These are phyloP conservation scores for Porphyra umbilicalis DNA, from an alignment of 31 red algal species.

Conservation along the genomic window DNA sequence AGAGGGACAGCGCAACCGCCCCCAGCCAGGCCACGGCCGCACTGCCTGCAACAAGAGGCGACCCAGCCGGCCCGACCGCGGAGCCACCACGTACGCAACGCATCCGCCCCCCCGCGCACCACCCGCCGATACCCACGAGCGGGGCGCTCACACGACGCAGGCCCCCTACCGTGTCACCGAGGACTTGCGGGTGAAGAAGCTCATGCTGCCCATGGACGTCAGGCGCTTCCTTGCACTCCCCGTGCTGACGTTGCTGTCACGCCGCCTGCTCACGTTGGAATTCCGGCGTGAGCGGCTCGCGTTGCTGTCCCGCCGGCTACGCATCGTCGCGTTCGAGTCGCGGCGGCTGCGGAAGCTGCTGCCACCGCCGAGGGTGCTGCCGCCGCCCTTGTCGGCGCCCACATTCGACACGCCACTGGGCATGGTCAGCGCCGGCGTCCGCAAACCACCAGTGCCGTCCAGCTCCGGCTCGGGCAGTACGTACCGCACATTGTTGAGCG, in stretches of 20 bases:
- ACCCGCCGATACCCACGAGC: too few species aligned
- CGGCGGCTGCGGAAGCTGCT: background rate
- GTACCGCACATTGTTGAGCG: constrained; percentile 80
- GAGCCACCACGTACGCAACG: too few species aligned
- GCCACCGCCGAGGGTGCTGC: background rate
- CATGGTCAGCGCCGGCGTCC: background rate
- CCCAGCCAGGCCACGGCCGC: too few species aligned
- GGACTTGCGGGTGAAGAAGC: background rate
- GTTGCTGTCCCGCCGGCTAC: background rate
- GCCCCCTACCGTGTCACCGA: background rate
- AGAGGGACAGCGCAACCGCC: too few species aligned
- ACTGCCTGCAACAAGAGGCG: too few species aligned
- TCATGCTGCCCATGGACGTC: background rate
- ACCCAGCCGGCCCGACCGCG: too few species aligned
- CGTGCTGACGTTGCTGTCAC: background rate
- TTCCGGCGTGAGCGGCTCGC: background rate
- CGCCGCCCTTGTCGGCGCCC: background rate
- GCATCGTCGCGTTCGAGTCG: background rate
- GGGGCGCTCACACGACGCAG: too few species aligned
- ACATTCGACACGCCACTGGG: background rate
- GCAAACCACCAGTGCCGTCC: constrained; percentile 3
- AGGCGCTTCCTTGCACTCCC: background rate
- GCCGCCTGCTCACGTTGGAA: background rate
- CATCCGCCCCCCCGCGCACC: too few species aligned
- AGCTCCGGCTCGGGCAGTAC: constrained; percentile 71